Evolutionary conservation across 768 basidiomycete genomes (phyloP).

Genomic region (Porphyrellus cyaneotinctus): DNA sequence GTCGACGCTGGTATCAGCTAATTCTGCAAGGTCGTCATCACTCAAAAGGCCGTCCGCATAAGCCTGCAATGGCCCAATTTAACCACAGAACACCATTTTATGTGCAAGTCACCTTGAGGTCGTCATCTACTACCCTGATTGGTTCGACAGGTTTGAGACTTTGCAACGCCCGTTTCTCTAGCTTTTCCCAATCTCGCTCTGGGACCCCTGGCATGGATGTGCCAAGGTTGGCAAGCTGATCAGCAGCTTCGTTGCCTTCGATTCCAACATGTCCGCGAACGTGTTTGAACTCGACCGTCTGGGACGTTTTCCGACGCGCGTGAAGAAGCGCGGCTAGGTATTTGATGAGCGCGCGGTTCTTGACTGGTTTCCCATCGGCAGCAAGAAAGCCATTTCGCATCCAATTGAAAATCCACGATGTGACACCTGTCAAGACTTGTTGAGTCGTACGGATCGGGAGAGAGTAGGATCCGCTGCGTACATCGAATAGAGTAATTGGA

Average conservation of each 20-base stretch:
- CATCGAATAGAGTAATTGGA: slow-evolving; percentile 82
- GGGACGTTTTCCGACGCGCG: slow-evolving; percentile 46
- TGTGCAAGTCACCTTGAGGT: slow-evolving; percentile 20
- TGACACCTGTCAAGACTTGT: slow-evolving; percentile 51
- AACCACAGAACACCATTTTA: not conserved
- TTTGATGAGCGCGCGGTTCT: slow-evolving; percentile 67
- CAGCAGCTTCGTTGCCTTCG: slow-evolving; percentile 85
- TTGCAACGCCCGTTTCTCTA: slow-evolving; percentile 15
- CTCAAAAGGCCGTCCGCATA: slow-evolving; percentile 37
- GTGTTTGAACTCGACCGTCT: slow-evolving; percentile 59
- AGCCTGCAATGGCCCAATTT: slow-evolving; percentile 13
- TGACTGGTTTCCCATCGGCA: slow-evolving; percentile 51
- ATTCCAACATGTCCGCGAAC: slow-evolving; percentile 79
- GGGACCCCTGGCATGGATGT: slow-evolving; percentile 32
- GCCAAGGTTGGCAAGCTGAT: slow-evolving; percentile 64
- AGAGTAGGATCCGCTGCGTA: slow-evolving; percentile 27
- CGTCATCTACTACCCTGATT: not conserved
- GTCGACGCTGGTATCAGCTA: slow-evolving; percentile 5
- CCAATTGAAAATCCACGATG: slow-evolving; percentile 71
- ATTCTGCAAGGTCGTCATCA: slow-evolving; percentile 31
- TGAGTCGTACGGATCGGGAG: slow-evolving; percentile 4
- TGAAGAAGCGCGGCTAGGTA: slow-evolving; percentile 65
- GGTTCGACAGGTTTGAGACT: slow-evolving; percentile 9
- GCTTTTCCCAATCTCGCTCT: slow-evolving; percentile 59
- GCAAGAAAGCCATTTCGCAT: slow-evolving; percentile 46